A percentile compares a stretch with the other conserved stretches of the same genome.
These are phyloP conservation scores for Solanum phureja DNA, from an alignment of 257 asterid species.

Conservation along the genomic window DNA sequence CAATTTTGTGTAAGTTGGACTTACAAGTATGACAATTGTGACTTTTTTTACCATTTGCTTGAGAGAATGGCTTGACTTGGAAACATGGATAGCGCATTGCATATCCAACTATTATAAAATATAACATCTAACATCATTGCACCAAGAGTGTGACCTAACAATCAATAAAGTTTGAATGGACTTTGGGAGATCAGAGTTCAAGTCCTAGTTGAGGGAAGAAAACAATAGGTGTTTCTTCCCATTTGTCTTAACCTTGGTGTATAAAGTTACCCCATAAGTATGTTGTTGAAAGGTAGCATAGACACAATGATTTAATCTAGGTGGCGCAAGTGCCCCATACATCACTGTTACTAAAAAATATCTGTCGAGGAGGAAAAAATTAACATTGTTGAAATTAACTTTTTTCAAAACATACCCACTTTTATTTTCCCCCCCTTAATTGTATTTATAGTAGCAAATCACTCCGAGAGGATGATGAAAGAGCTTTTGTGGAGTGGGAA, in stretches of 20 bases:
- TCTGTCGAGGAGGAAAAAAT: neutral
- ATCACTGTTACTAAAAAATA: neutral
- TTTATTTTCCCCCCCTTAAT: neutral
- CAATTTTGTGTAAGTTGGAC: neutral
- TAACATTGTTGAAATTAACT: neutral
- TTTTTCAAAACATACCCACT: neutral
- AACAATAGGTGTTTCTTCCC: neutral
- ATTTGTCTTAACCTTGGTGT: neutral
- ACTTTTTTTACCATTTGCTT: neutral
- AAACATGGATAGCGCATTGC: neutral
- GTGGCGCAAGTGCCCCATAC: neutral
- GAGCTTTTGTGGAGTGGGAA: neutral
- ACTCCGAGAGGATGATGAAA: neutral
- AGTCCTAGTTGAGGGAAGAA: neutral
- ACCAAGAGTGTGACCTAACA: neutral
- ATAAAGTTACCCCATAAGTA: neutral
- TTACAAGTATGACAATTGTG: neutral
- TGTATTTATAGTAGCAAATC: neutral
- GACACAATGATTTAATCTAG: neutral
- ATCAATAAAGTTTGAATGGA: neutral
- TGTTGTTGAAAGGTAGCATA: neutral
- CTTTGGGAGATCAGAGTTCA: neutral
- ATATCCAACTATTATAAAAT: neutral
- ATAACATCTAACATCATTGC: neutral
- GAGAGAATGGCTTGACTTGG: neutral